These are phyloP conservation scores for Detonula confervacea DNA, from an alignment of 352 stramenopile species.

Conservation along the genomic window DNA sequence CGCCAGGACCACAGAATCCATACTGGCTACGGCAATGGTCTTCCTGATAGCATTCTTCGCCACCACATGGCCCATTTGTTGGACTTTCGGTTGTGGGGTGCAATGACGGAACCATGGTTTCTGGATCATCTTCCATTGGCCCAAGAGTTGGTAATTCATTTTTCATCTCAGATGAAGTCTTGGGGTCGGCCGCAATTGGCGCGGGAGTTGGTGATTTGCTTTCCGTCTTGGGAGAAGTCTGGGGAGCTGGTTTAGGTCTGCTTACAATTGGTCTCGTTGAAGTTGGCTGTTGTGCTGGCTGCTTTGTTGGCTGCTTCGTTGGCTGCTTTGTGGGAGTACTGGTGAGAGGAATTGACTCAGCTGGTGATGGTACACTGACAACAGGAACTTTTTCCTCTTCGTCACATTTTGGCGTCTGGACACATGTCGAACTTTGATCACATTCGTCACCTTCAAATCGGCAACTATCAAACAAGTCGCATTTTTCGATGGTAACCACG, in stretches of 20 bases:
- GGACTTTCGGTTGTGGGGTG: conserved; percentile 30
- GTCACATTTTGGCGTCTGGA: conserved; percentile 3
- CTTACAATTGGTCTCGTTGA: conserved; percentile 12
- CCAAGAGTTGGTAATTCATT: too few species aligned
- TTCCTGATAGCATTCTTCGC: conserved; percentile 29
- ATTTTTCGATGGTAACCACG: conserved; percentile 15
- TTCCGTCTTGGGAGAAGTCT: neutral
- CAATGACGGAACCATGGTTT: conserved; percentile 17
- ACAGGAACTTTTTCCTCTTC: conserved; percentile 1
- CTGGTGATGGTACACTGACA: neutral
- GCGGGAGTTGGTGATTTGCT: neutral
- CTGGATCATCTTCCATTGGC: neutral
- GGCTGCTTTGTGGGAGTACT: too few species aligned
- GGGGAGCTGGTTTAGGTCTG: conserved; percentile 18
- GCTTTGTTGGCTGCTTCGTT: too few species aligned
- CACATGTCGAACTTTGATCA: conserved; percentile 9
- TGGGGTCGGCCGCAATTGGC: too few species aligned
- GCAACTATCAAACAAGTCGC: conserved; percentile 15
- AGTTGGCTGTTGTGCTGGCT: neutral
- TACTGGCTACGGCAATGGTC: conserved; percentile 51
- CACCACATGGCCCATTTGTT: conserved; percentile 45
- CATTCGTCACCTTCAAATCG: conserved; percentile 16
- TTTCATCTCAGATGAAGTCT: too few species aligned
- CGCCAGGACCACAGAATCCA: conserved; percentile 52
- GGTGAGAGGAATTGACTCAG: neutral